Conservation (phyloP, 2,329 filamentous ascomycete genomes). For the Phialemonium atrogriseum region DNA sequence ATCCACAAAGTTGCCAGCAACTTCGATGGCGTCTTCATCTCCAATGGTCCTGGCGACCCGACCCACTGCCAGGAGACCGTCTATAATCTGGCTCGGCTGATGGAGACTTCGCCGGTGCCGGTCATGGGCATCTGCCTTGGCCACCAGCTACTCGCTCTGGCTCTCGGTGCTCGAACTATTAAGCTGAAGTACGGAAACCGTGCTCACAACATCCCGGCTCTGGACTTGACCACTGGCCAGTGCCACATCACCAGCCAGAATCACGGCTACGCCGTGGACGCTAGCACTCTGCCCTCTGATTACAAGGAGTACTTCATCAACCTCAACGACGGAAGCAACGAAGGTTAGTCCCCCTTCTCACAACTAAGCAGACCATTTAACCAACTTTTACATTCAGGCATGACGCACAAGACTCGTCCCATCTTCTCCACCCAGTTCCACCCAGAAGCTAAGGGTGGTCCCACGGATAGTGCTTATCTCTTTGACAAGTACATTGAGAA, state of each 20-base stretch:
- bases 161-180: conserved; percentile 79
- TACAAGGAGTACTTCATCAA: conserved; percentile 99
- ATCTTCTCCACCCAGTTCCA: conserved; percentile 99
- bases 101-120: conserved; percentile 83
- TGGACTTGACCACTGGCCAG: conserved; percentile 89
- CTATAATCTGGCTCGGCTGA: conserved; percentile 83
- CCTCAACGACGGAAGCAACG: conserved; percentile 94
- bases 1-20: conserved; percentile 97
- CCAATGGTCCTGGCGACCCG: conserved; percentile 95
- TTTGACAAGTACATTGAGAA: conserved; percentile 95
- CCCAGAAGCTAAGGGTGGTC: conserved; percentile 94
- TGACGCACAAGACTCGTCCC: conserved; percentile 91
- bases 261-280: conserved; percentile 93
- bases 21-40: conserved; percentile 98
- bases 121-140: conserved; percentile 98
- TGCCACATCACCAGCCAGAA: conserved; percentile 99
- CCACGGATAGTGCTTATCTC: conserved; percentile 89
- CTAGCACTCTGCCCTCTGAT: conserved; percentile 68
- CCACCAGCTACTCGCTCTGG: conserved; percentile 89
- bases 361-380: no score
- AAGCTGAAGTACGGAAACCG: conserved; percentile 99
- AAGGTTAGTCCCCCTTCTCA: conserved; percentile 56
- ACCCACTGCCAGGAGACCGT: conserved; percentile 94
- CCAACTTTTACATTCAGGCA: conserved; percentile 34
- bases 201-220: conserved; percentile 93